Evolutionary conservation across 2,329 filamentous ascomycete genomes (phyloP), one percentile per base, ranked within the genome.

Genomic region (Phoma sp.): DNA sequence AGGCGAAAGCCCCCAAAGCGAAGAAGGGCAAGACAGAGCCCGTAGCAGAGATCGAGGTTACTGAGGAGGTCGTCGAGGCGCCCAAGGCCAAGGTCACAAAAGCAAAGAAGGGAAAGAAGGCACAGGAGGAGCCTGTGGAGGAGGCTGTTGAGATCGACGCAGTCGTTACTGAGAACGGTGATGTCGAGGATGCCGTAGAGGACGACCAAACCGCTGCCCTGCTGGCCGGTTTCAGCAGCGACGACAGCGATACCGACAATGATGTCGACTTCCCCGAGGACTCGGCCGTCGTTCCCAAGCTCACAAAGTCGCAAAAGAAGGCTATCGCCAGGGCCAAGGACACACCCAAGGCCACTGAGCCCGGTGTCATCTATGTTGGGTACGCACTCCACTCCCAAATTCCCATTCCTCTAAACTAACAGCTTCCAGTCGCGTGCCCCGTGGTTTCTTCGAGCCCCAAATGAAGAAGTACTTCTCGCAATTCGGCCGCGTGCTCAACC

Each of bases 381-480:
- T 84, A 71, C 65, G 80, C 70, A 39, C 29, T 13, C 7, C 32
- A 10, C 10, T 4, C 13, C 13, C 2, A 18, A 18, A 18, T 18
- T 18, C 18, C 18, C 18, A 18, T 18, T 18, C 18, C 18, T 18
- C 18, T 2, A 18, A 18, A 42, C 47, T 51, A 41, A 61, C 58
- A 50, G 44, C 29, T 18, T 36, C n/a, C 29, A 84, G 83, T 50
- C 91, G 92, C 61, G 88, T 96, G 56, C 93, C 93, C 35, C 91
- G 95, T 78, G 90, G 95, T 78, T 99, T 99, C 85, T 98, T 93
- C 82, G 95, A 99, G 79, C 86, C 92, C 69, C 89, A 98, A 78
- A 96, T 99, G 89, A 87, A 86, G 66, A 86, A 88, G 61, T 99
- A 98, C 81, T 96, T 98, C 72, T 85, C 87, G 49, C 95, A 99